Base-by-base conservation (phyloP, 2,329 filamentous ascomycete species). In the Monilinia aucupariae region DNA sequence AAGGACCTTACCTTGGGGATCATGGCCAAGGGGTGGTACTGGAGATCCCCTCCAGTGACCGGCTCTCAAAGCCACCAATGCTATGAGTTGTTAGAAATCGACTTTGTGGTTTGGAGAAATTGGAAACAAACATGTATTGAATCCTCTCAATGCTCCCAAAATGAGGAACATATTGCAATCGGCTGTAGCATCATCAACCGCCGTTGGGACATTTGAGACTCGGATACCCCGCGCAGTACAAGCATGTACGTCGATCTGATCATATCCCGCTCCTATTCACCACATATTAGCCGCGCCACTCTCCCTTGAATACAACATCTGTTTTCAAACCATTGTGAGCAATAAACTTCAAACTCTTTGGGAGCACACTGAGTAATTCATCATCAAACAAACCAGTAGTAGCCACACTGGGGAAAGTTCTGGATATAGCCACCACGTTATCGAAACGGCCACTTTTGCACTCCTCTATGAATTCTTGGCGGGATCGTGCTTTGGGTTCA, bases 141-240 rank as follows among this genome's bases (percentile, higher is more conserved):
- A 86, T 72, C 89, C 88, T 58, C 91, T 82, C 65, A 96, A 79
- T 10, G 90, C 88, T 20, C 91, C 91, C 54, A 96, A 79, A 67
- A 96, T 86, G 4, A 96, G 80, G 74, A 91, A 96, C 72, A 96
- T 86, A 71, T 83, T 88, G 9, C 86, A 82, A 74, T 96, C 91
- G 62, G 91, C 91, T 0, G 91, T 96, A 45, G 90, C 85, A 73
- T 94, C 89, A 74, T 94, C 87, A 50, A 92, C 89, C 34, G 89
- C 88, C 0, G 83, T 86, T n/a, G 90, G 91, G 1, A 89, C 87
- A 75, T 96, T 94, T 67, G 89, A 91, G 41, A 96, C 88, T 49
- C 79, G 81, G 67, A 96, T 82, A 30, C 79, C 78, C 60, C 84
- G 85, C 1, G 79, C 78, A 12, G 85, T 88, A 78, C 90, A 93